Evolutionary conservation across 257 asterid species (phyloP), one percentile per base, ranked within the genome.

Genomic region (Galeopsis tetrahit): DNA sequence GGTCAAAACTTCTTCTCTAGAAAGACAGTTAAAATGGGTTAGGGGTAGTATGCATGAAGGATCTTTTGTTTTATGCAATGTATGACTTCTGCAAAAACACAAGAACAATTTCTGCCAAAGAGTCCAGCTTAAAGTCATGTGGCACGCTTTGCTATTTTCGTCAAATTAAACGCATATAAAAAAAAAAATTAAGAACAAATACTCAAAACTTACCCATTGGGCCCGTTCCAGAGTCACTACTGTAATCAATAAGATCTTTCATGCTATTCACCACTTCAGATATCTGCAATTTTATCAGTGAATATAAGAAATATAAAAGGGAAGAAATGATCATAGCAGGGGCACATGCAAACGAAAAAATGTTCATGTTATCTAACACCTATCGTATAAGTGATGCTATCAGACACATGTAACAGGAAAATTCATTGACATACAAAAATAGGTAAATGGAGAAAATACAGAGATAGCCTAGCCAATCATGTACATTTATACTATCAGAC

Each of bases 201-300:
- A 35, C 3, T 53, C 6, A 56, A 56, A 82, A 69, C 96, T 76
- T 86, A 92, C 98, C 97, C 97, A 92, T 90, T 33, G 98, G 98
- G 79, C 98, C 96, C 3, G 84, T 79, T 77, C 88, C 84, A 69
- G 88, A 83, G 73, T 87, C 90, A 66, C 91, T 82, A 84, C 97
- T 92, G 71, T 85, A 88, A 73, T 92, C 96, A 35, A 92, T 90
- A 70, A 92, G 89, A 85, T 90, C 97, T 79, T 90, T 92, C 98
- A 92, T 92, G 84, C 97, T 92, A 82, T 92, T 92, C 67, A 92
- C 96, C 80, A 92, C 98, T 77, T 92, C 97, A 1, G 98, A 90
- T 79, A 92, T 92, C 98, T 92, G 90, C 89, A 91, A 77, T 40
- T 51, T 65, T n/a, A 67, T 43, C 55, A 72, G 58, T 5, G 42